Evolutionary conservation across 2,329 filamentous ascomycete genomes (phyloP).

Genomic region (Phialemonium atrogriseum): DNA sequence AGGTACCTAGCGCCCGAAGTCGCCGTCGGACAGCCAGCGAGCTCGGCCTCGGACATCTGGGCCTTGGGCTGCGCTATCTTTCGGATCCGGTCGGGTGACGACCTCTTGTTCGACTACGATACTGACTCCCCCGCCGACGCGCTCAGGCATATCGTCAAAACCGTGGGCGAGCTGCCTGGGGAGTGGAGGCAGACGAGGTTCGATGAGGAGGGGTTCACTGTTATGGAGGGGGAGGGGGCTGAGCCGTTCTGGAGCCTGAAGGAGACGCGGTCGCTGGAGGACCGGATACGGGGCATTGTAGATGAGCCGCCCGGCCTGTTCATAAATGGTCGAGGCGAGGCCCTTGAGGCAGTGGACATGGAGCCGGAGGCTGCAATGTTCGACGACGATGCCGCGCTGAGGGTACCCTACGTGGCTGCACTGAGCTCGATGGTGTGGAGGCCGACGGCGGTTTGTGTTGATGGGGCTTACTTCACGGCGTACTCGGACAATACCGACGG

Average conservation of each 20-base stretch:
- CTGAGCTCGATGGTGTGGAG: constrained; percentile 8
- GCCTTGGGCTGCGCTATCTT: constrained; percentile 11
- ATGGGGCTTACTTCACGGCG: constrained; percentile 6
- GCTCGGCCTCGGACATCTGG: constrained; percentile 13
- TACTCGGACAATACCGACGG: constrained; percentile 10
- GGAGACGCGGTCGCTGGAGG: constrained; percentile 8
- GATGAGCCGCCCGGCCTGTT: constrained; percentile 8
- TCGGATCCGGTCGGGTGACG: constrained; percentile 10
- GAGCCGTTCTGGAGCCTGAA: constrained; percentile 3
- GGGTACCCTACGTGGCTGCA: constrained; percentile 6
- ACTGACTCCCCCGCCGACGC: constrained; percentile 8
- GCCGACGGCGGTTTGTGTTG: constrained; percentile 9
- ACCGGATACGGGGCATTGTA: constrained; percentile 7
- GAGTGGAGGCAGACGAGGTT: constrained; percentile 10
- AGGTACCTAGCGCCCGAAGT: constrained; percentile 14
- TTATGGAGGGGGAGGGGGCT: constrained; percentile 1
- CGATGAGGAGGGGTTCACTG: constrained; percentile 8
- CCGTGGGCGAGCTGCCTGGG: constrained; percentile 10
- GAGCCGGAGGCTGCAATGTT: constrained; percentile 1
- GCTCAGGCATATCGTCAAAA: constrained; percentile 8
- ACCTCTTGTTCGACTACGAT: constrained; percentile 10
- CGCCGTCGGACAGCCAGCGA: constrained; percentile 7
- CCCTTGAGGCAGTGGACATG: constrained; percentile 3
- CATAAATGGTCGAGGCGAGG: constrained; percentile 6
- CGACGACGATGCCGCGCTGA: constrained; percentile 1